These are phyloP conservation scores for Geotrichum aggregatum DNA, from an alignment of 1,139 yeast genomes.

Conservation along the genomic window DNA sequence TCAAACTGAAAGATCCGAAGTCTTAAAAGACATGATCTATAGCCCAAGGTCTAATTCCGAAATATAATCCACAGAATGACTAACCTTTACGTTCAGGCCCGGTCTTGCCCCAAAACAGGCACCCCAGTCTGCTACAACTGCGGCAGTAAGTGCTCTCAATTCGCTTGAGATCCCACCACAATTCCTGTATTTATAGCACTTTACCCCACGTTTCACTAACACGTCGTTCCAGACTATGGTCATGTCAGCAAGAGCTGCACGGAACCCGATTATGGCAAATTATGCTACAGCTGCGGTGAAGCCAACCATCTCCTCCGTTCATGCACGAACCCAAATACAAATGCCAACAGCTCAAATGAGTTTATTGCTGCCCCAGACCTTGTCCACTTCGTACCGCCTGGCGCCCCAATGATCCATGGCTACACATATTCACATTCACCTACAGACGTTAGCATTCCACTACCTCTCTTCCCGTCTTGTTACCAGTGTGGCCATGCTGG, in stretches of 20 bases:
- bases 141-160: conserved; percentile 30
- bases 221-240: conserved; percentile 41
- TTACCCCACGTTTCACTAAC: background rate
- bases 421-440: background rate
- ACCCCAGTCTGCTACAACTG: conserved; percentile 39
- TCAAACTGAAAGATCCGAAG: too few species aligned
- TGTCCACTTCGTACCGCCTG: background rate
- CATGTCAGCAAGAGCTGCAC: conserved; percentile 79
- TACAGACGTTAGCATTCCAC: background rate
- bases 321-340: conserved; percentile 19
- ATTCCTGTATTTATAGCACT: too few species aligned
- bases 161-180: too few species aligned
- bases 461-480: conserved; percentile 51
- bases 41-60: too few species aligned
- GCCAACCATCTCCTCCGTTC: conserved; percentile 55
- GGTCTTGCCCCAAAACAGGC: conserved; percentile 38
- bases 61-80: too few species aligned
- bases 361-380: background rate
- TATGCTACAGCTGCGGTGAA: conserved; percentile 82
- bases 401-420: background rate
- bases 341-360: too few species aligned
- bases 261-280: conserved; percentile 38
- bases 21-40: too few species aligned
- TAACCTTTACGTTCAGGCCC: background rate
- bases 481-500: conserved; percentile 93